Percentiles rank a stretch among this genome's conserved stretches.
These are phyloP conservation scores for Nicotiana attenuata DNA, from an alignment of 257 asterid genomes.

Conservation along the genomic window DNA sequence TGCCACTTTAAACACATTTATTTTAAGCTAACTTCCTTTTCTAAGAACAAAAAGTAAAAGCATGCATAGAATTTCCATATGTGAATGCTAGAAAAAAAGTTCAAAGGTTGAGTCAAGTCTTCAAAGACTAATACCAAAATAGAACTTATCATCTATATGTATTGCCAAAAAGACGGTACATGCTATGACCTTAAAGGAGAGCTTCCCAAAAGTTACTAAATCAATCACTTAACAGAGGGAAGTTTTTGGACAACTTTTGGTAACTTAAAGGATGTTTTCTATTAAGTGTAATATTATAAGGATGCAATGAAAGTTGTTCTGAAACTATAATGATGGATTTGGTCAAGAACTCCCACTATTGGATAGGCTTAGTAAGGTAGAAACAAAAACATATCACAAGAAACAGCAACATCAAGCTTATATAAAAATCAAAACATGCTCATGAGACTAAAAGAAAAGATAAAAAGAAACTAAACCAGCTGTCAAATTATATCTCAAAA, in stretches of 20 bases:
- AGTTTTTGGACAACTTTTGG: too few relatives aligned
- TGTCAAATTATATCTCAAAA: background rate
- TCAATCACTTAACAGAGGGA: background rate
- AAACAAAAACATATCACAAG: background rate
- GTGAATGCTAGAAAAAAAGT: background rate
- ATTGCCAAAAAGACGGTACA: background rate
- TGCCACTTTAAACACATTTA: background rate
- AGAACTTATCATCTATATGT: background rate
- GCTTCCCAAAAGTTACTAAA: slow-evolving; percentile 6
- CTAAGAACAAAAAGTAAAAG: background rate
- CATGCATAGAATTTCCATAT: background rate
- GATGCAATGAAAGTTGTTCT: too few relatives aligned
- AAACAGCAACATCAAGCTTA: background rate
- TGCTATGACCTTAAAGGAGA: background rate
- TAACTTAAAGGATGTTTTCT: too few relatives aligned
- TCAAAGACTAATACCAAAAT: background rate
- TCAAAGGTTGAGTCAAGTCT: background rate
- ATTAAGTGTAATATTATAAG: too few relatives aligned
- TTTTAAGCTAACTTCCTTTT: background rate
- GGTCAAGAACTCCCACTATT: background rate
- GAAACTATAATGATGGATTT: too few relatives aligned
- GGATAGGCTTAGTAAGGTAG: background rate
- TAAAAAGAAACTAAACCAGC: slow-evolving; percentile 13
- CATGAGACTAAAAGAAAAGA: background rate
- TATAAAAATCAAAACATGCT: background rate